A percentile compares a stretch with the other conserved stretches of the same genome.
phyloP scores from a whole-genome alignment of 2,329 filamentous ascomycete species.

The Epichloe typhina region DNA sequence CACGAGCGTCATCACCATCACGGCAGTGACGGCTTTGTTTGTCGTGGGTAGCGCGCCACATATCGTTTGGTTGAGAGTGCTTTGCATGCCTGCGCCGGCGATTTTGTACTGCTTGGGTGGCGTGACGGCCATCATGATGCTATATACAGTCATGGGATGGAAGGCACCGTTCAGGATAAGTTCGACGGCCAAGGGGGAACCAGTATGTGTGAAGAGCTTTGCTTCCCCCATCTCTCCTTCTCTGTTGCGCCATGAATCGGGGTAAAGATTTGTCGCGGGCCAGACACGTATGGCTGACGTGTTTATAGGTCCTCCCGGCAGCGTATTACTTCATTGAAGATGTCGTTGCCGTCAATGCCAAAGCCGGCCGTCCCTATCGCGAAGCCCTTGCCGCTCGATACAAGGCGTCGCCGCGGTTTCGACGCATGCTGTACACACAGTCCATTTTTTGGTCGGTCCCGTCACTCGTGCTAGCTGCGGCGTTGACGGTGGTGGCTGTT shows the following conservation, averaged over 20 bases:
- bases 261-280: no score
- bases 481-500: conserved; percentile 24
- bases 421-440: conserved; percentile 25
- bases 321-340: conserved; percentile 56
- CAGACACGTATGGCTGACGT: background rate
- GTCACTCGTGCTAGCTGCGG: conserved; percentile 22
- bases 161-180: conserved; percentile 49
- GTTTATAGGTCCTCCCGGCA: conserved; percentile 37
- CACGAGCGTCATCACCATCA: conserved; percentile 33
- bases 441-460: conserved; percentile 31
- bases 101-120: conserved; percentile 35
- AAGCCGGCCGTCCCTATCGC: conserved; percentile 32
- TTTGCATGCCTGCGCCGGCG: conserved; percentile 37
- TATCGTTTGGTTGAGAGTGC: conserved; percentile 32
- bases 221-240: background rate
- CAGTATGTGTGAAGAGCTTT: conserved; percentile 12
- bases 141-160: conserved; percentile 24
- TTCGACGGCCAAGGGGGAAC: conserved; percentile 41
- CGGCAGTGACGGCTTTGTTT: conserved; percentile 34
- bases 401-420: conserved; percentile 27
- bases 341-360: conserved; percentile 52
- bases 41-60: conserved; percentile 38
- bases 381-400: conserved; percentile 29
- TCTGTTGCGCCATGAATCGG: no score
- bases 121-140: conserved; percentile 24